Evolutionary conservation across 257 asterid species (phyloP).

Genomic region (Solanum medicagineum): DNA sequence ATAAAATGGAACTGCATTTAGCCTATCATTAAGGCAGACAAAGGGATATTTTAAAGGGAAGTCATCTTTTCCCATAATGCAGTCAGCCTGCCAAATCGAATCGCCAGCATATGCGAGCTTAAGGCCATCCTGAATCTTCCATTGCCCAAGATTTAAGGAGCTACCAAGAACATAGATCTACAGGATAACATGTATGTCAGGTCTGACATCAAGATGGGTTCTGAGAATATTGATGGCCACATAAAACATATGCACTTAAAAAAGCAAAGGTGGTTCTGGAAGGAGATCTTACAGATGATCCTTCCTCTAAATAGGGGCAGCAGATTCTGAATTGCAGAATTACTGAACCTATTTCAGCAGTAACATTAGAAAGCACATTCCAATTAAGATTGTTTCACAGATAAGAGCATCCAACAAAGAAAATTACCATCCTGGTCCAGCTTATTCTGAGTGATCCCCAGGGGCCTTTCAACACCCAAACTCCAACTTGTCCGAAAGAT

Average conservation of each 20-base stretch:
- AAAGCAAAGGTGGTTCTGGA: neutral
- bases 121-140: conserved; percentile 64
- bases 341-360: conserved; percentile 39
- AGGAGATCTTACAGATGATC: conserved; percentile 51
- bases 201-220: neutral
- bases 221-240: neutral
- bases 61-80: conserved; percentile 54
- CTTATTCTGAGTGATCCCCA: conserved; percentile 21
- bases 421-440: conserved; percentile 41
- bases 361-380: neutral
- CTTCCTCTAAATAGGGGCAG: conserved; percentile 69
- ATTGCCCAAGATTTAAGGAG: conserved; percentile 55
- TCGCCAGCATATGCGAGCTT: conserved; percentile 68
- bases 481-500: conserved; percentile 46
- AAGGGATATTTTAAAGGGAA: conserved; percentile 94
- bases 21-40: conserved; percentile 2
- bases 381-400: neutral
- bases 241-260: neutral
- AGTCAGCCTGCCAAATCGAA: conserved; percentile 71
- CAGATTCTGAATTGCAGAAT: conserved; percentile 74
- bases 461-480: conserved; percentile 35
- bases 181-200: neutral
- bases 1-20: neutral
- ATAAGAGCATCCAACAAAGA: neutral
- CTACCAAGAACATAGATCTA: conserved; percentile 81